A percentile compares a stretch with the other conserved stretches of the same genome.
Evolutionary conservation across 176 grass and related monocot species (phyloP).

Genomic region (Oryza glumipatula): DNA sequence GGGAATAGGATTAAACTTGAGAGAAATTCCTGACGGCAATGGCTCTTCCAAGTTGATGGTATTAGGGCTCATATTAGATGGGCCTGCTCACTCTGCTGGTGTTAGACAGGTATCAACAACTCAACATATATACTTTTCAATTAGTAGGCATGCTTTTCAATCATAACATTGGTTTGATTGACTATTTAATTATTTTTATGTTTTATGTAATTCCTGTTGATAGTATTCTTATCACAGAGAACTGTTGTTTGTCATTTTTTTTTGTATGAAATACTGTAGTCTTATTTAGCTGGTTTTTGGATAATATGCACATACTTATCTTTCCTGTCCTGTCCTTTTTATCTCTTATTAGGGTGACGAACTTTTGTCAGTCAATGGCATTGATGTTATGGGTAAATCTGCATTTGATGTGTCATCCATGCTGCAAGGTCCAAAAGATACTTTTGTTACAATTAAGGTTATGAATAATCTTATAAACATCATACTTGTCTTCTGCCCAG

Average conservation of each 20-base stretch:
- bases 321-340: constrained; percentile 21
- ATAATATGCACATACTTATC: constrained; percentile 12
- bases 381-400: constrained; percentile 80
- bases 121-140: constrained; percentile 23
- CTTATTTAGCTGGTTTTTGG: not conserved
- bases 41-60: constrained; percentile 85
- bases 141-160: constrained; percentile 10
- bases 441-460: constrained; percentile 92
- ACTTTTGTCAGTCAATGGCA: constrained; percentile 84
- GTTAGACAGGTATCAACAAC: constrained; percentile 70
- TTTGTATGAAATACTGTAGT: not conserved
- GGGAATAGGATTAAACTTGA: constrained; percentile 89
- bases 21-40: constrained; percentile 69
- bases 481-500: constrained; percentile 16
- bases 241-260: not conserved
- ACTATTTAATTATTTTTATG: not conserved
- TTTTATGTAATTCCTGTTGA: not conserved
- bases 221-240: not conserved
- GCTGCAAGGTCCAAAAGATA: constrained; percentile 94
- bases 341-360: constrained; percentile 81
- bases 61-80: constrained; percentile 89
- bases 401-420: constrained; percentile 94
- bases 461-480: constrained; percentile 20
- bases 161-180: constrained; percentile 4
- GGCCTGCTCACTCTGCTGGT: constrained; percentile 84